A percentile compares a stretch with the other conserved stretches of the same genome.
phyloP scores from a whole-genome alignment of 1,139 yeast species.

The Zygoascus meyerae region DNA sequence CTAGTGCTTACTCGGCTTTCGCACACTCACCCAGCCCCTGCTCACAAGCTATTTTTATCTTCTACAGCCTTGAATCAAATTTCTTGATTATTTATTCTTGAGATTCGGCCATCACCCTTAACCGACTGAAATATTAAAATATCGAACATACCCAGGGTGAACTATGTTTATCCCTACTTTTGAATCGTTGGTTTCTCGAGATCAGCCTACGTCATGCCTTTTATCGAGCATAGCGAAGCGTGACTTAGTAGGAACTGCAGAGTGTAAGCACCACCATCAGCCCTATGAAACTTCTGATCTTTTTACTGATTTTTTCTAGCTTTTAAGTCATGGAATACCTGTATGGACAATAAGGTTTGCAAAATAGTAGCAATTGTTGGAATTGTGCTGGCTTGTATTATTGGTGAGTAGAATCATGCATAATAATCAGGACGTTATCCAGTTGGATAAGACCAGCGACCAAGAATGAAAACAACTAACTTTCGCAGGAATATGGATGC shows the following conservation, averaged over 20 bases:
- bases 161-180: neutral
- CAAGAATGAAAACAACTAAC: too few species aligned
- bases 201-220: neutral
- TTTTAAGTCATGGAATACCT: constrained; percentile 66
- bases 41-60: neutral
- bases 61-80: neutral
- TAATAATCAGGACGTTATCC: neutral
- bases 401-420: constrained; percentile 26
- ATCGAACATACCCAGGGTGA: neutral
- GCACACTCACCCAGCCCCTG: too few species aligned
- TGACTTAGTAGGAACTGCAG: constrained; percentile 10
- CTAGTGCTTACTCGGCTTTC: too few species aligned
- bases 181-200: neutral
- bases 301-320: constrained; percentile 24
- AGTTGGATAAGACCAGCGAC: neutral
- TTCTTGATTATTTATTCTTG: neutral
- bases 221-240: constrained; percentile 9
- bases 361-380: constrained; percentile 75
- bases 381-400: constrained; percentile 48
- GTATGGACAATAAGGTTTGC: constrained; percentile 73
- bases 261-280: constrained; percentile 11
- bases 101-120: neutral
- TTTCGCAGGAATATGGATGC: constrained; percentile 34
- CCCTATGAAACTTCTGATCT: neutral
- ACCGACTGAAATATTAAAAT: neutral